Base-by-base conservation (phyloP, 2,329 filamentous ascomycete genomes). In the Neofusicoccum sp. region DNA sequence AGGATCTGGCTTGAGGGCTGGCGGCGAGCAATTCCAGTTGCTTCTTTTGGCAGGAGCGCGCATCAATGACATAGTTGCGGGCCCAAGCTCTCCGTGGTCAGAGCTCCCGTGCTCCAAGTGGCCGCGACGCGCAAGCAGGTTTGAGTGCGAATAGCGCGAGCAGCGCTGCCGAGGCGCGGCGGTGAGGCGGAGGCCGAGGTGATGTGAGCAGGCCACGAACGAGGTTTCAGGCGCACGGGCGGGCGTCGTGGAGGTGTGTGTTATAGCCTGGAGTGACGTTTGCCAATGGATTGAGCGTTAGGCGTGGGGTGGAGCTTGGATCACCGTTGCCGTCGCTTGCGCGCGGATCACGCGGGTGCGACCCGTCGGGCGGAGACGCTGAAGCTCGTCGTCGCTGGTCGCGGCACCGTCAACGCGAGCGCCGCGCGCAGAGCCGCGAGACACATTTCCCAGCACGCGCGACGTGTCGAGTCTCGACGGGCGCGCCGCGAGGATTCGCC, bases 231-330 rank as follows among this genome's bases (percentile, higher is more conserved):
- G 54, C 31, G 41, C 39, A 43, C 54, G 29, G 54, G 3, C 37
- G 39, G n/a, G 33, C 41, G 54, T 34, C 16, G 39, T 28, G 14
- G 39, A 14, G 12, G 9, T 29, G 12, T 16, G 22, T 45, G 54
- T 58, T 58, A 44, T 44, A 45, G 43, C 28, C 16, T 28, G 29
- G 16, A 45, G 39, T 58, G 54, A 58, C 54, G 54, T 58, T 36
- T 58, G 31, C 54, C 54, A 58, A 45, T 58, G 54, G n/a, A 58
- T 58, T 45, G 22, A 34, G 54, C 34, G 22, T 22, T 2, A 22
- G 22, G 54, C 34, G 54, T 45, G 54, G 54, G 45, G 39, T n/a
- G 41, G 41, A 58, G 54, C 54, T 58, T 47, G 54, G 54, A 43
- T 43, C 54, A 45, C 29, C 41, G 33, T 58, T 39, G 54, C 29